A percentile compares a stretch with the other conserved stretches of the same genome.
Evolutionary conservation across 257 asterid species (phyloP).

Genomic region (Lycium barbarum): DNA sequence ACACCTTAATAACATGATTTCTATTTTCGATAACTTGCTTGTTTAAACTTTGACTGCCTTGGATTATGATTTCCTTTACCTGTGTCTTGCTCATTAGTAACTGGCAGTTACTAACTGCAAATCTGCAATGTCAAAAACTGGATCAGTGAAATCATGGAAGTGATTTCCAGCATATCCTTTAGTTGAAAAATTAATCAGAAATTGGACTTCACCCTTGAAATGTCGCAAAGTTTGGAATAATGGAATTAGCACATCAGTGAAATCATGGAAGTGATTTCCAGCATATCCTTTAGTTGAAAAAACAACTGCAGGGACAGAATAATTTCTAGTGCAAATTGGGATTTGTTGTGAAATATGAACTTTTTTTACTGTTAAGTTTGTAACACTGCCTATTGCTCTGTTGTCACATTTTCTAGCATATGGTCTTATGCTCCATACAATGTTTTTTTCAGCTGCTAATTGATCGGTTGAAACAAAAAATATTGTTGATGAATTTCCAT

Average conservation of each 20-base stretch:
- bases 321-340: conserved; percentile 49
- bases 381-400: conserved; percentile 39
- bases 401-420: conserved; percentile 57
- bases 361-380: conserved; percentile 31
- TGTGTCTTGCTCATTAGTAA: too few species aligned
- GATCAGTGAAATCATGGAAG: too few species aligned
- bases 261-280: conserved; percentile 63
- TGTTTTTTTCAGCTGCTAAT: neutral
- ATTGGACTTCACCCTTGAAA: conserved; percentile 44
- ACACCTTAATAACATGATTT: too few species aligned
- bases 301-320: conserved; percentile 51
- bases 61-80: too few species aligned
- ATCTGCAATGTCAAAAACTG: too few species aligned
- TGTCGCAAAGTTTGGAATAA: conserved; percentile 50
- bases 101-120: too few species aligned
- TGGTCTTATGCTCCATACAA: conserved; percentile 51
- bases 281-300: conserved; percentile 61
- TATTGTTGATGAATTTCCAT: conserved; percentile 52
- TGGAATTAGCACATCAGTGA: conserved; percentile 64
- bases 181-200: conserved; percentile 37
- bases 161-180: too few species aligned
- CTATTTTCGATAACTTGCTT: too few species aligned
- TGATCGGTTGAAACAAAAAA: conserved; percentile 41
- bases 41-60: too few species aligned
- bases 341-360: neutral